Evolutionary conservation across 2,329 filamentous ascomycete genomes (phyloP), one percentile per base, ranked within the genome.

Genomic region (Zopfia rhizophila): DNA sequence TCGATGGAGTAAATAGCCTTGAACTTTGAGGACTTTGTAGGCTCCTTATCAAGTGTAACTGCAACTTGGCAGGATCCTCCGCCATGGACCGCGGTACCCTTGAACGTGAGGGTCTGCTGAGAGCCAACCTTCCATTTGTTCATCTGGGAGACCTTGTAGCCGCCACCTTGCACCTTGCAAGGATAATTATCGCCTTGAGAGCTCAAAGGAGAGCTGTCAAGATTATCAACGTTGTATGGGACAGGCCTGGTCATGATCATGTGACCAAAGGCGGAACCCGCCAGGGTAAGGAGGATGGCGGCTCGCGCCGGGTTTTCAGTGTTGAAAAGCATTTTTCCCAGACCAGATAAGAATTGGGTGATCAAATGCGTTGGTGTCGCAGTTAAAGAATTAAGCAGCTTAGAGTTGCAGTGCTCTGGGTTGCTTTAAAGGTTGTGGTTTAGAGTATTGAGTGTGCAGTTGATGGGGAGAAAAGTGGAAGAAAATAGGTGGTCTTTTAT

Each of bases 41-140:
- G 91, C 12, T 81, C 69, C 21, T 81, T 75, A 62, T 96, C 92
- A 6, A 86, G 88, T 0, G 91, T 91, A 58, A 97, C 77, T 8
- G 87, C 86, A 27, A 97, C 71, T 65, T 97, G 93, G 73, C 93
- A 97, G 1, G 90, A 94, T 1, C 94, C 94, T 35, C 94, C 94
- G 8, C 90, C 91, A 60, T 99, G 94, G 0, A 85, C 83, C 1
- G 92, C 91, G 25, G 78, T 78, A 3, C 93, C 94, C 0, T 69
- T 73, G 71, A 97, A 91, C 1, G 75, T 71, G 2, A 97, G 79
- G 0, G 75, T 68, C 53, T 87, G 81, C 0, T 69, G 60, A 2
- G 82, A 81, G 10, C 89, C 90, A 11, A 89, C 80, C 0, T 75
- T 66, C 68, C 87, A 89, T 1, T 76, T 66, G 58, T 90, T 94